Evolutionary conservation across 305 asterid genomes (phyloP).

Genomic region (Fraxinus sp.): DNA sequence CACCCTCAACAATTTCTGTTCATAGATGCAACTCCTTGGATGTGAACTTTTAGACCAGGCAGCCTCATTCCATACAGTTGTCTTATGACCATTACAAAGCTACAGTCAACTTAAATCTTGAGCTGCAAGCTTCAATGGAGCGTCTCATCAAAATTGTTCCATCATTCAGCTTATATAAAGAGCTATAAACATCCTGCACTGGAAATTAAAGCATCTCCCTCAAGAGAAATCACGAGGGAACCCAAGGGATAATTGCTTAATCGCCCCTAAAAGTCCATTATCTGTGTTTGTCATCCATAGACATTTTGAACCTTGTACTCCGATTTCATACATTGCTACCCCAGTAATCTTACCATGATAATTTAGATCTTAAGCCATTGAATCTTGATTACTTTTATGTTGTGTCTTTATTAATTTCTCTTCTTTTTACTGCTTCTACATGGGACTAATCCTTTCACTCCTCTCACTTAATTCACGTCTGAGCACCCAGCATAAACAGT

Average conservation of each 20-base stretch:
- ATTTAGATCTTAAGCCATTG: not conserved
- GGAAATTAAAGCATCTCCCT: not conserved
- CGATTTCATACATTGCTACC: not conserved
- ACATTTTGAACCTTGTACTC: not conserved
- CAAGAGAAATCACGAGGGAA: not conserved
- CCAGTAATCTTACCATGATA: not conserved
- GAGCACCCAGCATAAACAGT: not conserved
- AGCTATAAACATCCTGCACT: not conserved
- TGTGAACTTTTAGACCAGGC: not conserved
- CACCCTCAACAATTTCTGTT: not conserved
- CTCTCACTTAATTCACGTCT: not conserved
- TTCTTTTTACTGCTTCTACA: not conserved
- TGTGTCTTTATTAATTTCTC: not conserved
- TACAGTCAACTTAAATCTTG: not conserved
- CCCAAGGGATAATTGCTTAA: not conserved
- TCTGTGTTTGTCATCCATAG: not conserved
- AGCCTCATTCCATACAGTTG: not conserved
- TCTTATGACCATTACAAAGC: not conserved
- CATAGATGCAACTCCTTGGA: not conserved
- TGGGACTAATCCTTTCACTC: not conserved
- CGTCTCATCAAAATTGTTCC: not conserved
- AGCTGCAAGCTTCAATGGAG: not conserved
- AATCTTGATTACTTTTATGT: not conserved
- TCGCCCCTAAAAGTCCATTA: not conserved
- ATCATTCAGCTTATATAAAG: not conserved